Evolutionary conservation across 148 eudicot genomes (phyloP), one percentile per base, ranked within the genome.

Genomic region (Dianthus caryophyllus): DNA sequence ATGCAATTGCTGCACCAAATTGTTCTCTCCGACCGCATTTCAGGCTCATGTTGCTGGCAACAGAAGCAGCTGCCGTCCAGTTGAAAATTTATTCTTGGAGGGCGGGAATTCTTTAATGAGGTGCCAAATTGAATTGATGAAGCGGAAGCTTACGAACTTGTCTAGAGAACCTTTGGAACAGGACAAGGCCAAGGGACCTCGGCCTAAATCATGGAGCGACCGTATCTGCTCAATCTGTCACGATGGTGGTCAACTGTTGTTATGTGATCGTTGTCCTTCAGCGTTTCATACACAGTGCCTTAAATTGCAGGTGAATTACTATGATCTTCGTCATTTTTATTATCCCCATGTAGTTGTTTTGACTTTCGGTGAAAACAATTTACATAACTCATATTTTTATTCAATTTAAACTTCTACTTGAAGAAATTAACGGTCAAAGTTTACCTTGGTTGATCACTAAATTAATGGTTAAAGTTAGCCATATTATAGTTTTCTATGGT

Each of bases 231-330:
- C 97, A 31, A 71, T 87, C 31, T 95, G 99, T 73, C 97, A 82
- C 46, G 71, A 69, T 72, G 97, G 99, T 17, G 99, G 99, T 58
- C 75, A 81, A 72, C 59, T 95, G 66, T 47, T 95, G 43, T 69
- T 95, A 62, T 95, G 99, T 64, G 97, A 90, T 79, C 78, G 72
- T 20, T 95, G 99, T 74, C 99, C 99, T 27, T 88, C 99, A 18
- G 78, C 99, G 8, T 95, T 82, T 68, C 99, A 95, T 78, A 75
- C 75, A 38, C 49, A 53, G 48, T 95, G 99, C 85, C 83, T 95
- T 57, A 84, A 76, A 75, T 66, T 95, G 79, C 77, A 82, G 96
- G 99, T 87, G 69, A 24, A 43, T 38, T 51, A 67, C 27, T 20
- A n/a, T n/a, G n/a, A n/a, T n/a, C n/a, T n/a, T n/a, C n/a, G n/a